Evolutionary conservation across 106 monocot species (phyloP).

Genomic region (Dendrobium chrysotoxum): DNA sequence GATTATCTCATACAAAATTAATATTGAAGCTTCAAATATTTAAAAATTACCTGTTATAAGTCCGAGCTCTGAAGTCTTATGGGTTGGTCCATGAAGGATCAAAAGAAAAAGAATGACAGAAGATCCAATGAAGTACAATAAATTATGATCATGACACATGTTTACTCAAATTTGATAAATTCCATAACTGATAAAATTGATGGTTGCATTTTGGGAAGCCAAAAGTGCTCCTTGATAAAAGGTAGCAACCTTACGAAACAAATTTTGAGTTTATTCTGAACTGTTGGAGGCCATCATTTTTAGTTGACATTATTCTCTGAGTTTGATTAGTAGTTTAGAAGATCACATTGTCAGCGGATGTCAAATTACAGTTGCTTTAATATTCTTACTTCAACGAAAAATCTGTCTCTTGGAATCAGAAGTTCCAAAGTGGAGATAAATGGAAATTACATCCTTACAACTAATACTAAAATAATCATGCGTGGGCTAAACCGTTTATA

Average conservation of each 20-base stretch:
- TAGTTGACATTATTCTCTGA: not conserved
- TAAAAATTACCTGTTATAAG: not conserved
- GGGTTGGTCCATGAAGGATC: not conserved
- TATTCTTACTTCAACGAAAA: not conserved
- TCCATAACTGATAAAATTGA: not conserved
- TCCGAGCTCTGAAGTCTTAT: not conserved
- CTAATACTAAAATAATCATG: not conserved
- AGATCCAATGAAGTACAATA: not conserved
- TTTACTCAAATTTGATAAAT: not conserved
- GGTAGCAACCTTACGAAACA: not conserved
- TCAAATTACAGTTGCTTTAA: not conserved
- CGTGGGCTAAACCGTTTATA: not conserved
- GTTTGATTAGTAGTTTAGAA: not conserved
- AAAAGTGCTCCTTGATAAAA: not conserved
- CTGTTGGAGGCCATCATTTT: not conserved
- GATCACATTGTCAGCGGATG: not conserved
- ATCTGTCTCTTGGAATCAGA: not conserved
- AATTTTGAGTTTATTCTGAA: not conserved
- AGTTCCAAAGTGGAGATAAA: not conserved
- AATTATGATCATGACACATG: not conserved
- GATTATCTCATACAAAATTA: not conserved
- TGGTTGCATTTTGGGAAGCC: not conserved
- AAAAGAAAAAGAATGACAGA: not conserved
- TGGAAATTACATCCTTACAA: not conserved
- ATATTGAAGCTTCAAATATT: not conserved